Evolutionary conservation across 1,139 yeast genomes (phyloP), one percentile per base, ranked within the genome.

Genomic region (Sugiyamaella pinicola): DNA sequence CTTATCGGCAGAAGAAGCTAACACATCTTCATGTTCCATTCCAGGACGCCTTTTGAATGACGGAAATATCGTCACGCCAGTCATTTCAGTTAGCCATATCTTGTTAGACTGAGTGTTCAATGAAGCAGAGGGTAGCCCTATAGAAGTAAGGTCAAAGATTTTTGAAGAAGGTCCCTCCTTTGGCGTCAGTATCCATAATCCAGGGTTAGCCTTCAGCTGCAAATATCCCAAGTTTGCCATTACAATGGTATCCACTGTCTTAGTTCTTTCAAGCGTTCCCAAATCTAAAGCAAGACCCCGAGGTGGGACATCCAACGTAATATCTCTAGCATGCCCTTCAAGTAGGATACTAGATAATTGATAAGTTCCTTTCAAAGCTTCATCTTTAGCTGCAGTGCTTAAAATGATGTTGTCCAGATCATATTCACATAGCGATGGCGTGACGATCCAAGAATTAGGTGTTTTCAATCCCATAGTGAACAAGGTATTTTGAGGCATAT

Each of bases 171-270:
- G 65, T 0, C 81, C 79, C 1, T 69, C 65, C 55, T 77, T 76
- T 8, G 82, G 64, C 3, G 66, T 62, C 15, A 88, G 64, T 0
- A 70, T 66, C 84, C 87, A 86, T 1, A 75, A 52, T 0, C 96
- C 96, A 0, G 93, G 93, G 45, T 72, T 74, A 0, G 85, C 82
- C 57, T 80, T 80, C 45, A 89, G 71, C 67, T 89, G 96, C 56
- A 85, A 76, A 68, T 89, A 89, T 0, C 96, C 96, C 51, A 82
- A 69, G 51, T 83, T 81, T 0, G 86, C 78, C 91, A 88, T 83
- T 2, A 87, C 82, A 43, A 71, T 73, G 0, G 96, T 85, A 59
- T 85, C 89, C 0, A 76, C 71, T 2, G 62, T 40, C 12, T 35
- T 47, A 0, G 61, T 53, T 12, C 42, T 31, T 2, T 55, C 54